Evolutionary conservation across 805 yeast genomes (phyloP).

Genomic region (Myxozyma geophila): DNA sequence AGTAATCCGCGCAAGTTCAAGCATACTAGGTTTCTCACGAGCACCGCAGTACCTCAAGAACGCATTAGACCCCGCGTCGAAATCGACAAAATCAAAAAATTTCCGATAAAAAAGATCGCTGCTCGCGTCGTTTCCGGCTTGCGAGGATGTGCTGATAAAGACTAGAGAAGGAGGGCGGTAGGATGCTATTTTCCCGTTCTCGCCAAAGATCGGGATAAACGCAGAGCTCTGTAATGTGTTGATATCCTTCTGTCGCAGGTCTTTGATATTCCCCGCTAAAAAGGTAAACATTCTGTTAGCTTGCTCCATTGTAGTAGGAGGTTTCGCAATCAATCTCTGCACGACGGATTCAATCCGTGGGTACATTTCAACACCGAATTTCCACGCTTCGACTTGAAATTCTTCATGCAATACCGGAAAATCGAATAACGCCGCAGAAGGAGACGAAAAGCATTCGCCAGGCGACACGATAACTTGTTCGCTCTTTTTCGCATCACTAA

Average conservation of each 20-base stretch:
- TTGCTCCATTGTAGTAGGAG: conserved; percentile 37
- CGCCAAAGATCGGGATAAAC: conserved; percentile 42
- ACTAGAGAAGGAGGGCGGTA: conserved; percentile 39
- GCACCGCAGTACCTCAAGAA: conserved; percentile 46
- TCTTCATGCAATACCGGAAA: conserved; percentile 40
- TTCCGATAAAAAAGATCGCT: conserved; percentile 33
- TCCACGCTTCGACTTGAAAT: conserved; percentile 40
- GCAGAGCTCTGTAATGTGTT: conserved; percentile 25
- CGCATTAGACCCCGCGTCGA: conserved; percentile 39
- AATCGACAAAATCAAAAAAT: conserved; percentile 41
- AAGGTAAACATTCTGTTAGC: conserved; percentile 42
- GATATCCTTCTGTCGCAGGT: conserved; percentile 37
- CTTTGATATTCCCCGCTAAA: conserved; percentile 39
- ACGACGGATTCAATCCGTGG: conserved; percentile 41
- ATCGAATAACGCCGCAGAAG: conserved; percentile 40
- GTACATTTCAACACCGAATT: conserved; percentile 42
- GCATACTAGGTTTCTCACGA: conserved; percentile 43
- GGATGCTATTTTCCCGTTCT: neutral
- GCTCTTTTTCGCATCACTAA: conserved; percentile 14
- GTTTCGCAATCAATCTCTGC: conserved; percentile 33
- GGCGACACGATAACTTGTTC: conserved; percentile 23
- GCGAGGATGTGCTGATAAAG: conserved; percentile 25
- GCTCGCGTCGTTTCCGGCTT: neutral
- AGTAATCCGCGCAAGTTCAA: conserved; percentile 42
- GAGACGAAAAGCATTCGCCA: conserved; percentile 29